Conservation (phyloP, 2,329 filamentous ascomycete genomes). For the Pseudogymnoascus sp. region DNA sequence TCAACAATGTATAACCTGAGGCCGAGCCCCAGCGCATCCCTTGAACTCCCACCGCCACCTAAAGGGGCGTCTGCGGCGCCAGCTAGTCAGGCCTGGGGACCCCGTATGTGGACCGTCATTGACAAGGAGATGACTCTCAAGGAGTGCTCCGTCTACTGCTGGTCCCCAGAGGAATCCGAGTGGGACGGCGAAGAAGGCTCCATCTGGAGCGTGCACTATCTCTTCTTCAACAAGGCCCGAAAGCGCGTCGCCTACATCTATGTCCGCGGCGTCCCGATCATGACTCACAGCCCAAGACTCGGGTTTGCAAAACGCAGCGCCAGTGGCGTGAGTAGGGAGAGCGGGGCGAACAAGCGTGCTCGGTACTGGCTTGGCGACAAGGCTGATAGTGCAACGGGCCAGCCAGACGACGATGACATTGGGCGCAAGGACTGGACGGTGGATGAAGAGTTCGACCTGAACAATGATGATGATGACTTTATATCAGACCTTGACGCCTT, state of each 20-base stretch:
- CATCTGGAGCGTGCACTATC: slow-evolving; percentile 93
- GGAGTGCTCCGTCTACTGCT: slow-evolving; percentile 84
- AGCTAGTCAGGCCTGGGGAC: slow-evolving; percentile 66
- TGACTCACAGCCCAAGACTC: slow-evolving; percentile 53
- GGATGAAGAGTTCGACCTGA: slow-evolving; percentile 40
- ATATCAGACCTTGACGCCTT: slow-evolving; percentile 43
- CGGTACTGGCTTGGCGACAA: slow-evolving; percentile 79
- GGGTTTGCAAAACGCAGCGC: slow-evolving; percentile 23
- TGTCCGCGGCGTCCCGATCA: slow-evolving; percentile 76
- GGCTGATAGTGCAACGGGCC: slow-evolving; percentile 35
- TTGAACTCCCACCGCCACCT: slow-evolving; percentile 31
- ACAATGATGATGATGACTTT: slow-evolving; percentile 40
- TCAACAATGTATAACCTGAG: slow-evolving; percentile 81
- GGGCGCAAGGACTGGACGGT: slow-evolving; percentile 29
- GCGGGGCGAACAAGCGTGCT: slow-evolving; percentile 69
- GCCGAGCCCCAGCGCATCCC: slow-evolving; percentile 45
- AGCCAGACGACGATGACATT: slow-evolving; percentile 37
- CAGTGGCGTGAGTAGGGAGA: slow-evolving; percentile 28
- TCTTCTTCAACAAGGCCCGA: slow-evolving; percentile 89
- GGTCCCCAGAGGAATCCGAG: slow-evolving; percentile 80
- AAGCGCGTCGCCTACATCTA: slow-evolving; percentile 95
- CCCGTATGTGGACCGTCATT: slow-evolving; percentile 83
- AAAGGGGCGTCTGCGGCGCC: slow-evolving; percentile 27
- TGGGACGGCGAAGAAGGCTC: slow-evolving; percentile 88
- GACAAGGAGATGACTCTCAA: slow-evolving; percentile 91